Evolutionary conservation across 768 basidiomycete species (phyloP).

Genomic region (Naematelia aurantialba): DNA sequence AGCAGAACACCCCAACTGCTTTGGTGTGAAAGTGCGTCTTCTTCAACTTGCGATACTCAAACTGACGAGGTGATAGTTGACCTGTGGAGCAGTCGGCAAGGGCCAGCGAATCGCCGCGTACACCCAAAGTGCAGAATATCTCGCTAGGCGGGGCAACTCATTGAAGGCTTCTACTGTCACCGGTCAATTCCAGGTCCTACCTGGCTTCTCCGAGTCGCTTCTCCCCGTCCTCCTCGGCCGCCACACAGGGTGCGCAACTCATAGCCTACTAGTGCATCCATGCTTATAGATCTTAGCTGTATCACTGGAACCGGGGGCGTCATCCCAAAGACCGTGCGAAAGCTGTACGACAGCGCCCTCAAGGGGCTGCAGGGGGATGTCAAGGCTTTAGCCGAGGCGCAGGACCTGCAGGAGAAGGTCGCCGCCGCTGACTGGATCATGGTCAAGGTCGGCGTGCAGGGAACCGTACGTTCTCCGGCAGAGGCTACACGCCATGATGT

Average conservation of each 20-base stretch:
- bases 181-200: conserved; percentile 55
- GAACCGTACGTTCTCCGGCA: conserved; percentile 40
- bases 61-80: conserved; percentile 55
- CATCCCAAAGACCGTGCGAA: conserved; percentile 52
- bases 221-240: conserved; percentile 60
- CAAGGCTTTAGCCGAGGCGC: conserved; percentile 43
- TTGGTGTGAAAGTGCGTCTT: conserved; percentile 60
- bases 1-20: conserved; percentile 75
- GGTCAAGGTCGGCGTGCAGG: conserved; percentile 49
- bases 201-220: conserved; percentile 70
- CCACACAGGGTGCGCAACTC: conserved; percentile 57
- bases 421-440: conserved; percentile 50
- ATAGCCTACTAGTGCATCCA: background rate
- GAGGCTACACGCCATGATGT: background rate
- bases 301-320: conserved; percentile 58
- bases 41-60: background rate
- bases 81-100: conserved; percentile 80
- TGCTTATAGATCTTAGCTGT: conserved; percentile 27
- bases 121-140: conserved; percentile 50
- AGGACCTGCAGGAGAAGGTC: conserved; percentile 49
- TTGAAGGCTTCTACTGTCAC: conserved; percentile 55
- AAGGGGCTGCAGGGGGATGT: conserved; percentile 48
- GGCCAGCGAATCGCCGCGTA: conserved; percentile 68
- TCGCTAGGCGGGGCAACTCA: conserved; percentile 33
- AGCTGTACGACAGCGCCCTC: conserved; percentile 47